Conservation (phyloP, 371 early-diverging fungal species). For the Actinomortierella wolfii region DNA sequence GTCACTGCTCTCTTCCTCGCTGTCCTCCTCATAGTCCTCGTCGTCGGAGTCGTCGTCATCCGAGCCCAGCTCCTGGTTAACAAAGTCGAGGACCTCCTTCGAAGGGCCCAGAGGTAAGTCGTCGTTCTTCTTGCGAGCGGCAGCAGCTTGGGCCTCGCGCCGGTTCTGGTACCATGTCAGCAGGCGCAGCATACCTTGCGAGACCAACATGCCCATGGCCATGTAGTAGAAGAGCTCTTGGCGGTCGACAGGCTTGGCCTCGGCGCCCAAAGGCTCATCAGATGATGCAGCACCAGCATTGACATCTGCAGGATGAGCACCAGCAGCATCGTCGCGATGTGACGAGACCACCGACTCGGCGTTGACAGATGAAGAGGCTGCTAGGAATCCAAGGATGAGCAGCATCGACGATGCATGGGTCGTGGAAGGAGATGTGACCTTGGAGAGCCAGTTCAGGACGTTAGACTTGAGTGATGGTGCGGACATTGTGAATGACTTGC, state of each 20-base stretch:
- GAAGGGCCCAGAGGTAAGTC: conserved; percentile 1
- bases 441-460: conserved; percentile 29
- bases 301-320: conserved; percentile 11
- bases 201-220: conserved; percentile 44
- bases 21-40: conserved; percentile 19
- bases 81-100: not conserved
- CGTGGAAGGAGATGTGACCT: conserved; percentile 32
- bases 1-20: conserved; percentile 11
- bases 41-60: conserved; percentile 43
- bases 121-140: conserved; percentile 27
- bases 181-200: conserved; percentile 38
- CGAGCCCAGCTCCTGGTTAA: conserved; percentile 8
- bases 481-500: too few species aligned
- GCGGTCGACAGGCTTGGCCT: conserved; percentile 7
- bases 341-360: conserved; percentile 7
- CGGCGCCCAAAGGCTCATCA: conserved; percentile 5
- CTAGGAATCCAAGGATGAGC: conserved; percentile 40
- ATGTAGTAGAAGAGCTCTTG: conserved; percentile 40
- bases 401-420: conserved; percentile 46
- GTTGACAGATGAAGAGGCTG: conserved; percentile 16
- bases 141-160: conserved; percentile 28
- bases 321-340: conserved; percentile 14
- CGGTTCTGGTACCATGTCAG: conserved; percentile 25
- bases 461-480: conserved; percentile 10
- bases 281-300: conserved; percentile 12